Base-by-base conservation (phyloP, 1,139 yeast species). In the Komagataea norvegica region DNA sequence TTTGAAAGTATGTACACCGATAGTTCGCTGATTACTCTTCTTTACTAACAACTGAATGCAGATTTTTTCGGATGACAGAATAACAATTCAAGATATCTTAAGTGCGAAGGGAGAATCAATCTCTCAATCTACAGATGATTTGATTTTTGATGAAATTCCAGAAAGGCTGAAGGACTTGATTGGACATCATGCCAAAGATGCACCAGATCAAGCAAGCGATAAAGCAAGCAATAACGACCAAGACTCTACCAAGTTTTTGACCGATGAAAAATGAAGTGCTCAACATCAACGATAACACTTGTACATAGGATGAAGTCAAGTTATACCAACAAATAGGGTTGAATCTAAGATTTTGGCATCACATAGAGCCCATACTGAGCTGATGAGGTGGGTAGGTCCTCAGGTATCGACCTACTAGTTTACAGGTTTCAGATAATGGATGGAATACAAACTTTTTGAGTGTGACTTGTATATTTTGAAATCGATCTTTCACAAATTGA, bases 61-160 rank as follows among this genome's bases (percentile, higher is more conserved):
- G 61, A 85, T 91, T 34, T 88, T 89, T 56, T 76, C 79, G 13
- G 96, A 89, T 56, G 68, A 76, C 25, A 68, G 72, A 45, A 74
- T 86, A 52, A 86, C 84, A 13, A 65, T 91, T 30, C 87, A 87
- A 55, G 95, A 88, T 38, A 79, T 88, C n/a, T 60, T 91, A 54
- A 68, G 68, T 21, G 79, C 80, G 1, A 73, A 83, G 50, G 96
- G 96, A 2, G 88, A 88, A 50, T 67, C 74, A 9, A 75, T 88
- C 10, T 74, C 81, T 1, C 73, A 77, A 16, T 66, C 68, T 7
- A 65, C 81, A 0, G 76, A 74, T 15, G 91, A 81, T 51, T 61
- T 83, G 49, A 81, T 72, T 0, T 80, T 81, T 52, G 83, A 80
- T 45, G 87, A 82, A 45, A 76, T 83, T 32, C 93, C 93, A 1